Conservation (phyloP, 2,329 filamentous ascomycete species). For the Botrytis sinoallii region DNA sequence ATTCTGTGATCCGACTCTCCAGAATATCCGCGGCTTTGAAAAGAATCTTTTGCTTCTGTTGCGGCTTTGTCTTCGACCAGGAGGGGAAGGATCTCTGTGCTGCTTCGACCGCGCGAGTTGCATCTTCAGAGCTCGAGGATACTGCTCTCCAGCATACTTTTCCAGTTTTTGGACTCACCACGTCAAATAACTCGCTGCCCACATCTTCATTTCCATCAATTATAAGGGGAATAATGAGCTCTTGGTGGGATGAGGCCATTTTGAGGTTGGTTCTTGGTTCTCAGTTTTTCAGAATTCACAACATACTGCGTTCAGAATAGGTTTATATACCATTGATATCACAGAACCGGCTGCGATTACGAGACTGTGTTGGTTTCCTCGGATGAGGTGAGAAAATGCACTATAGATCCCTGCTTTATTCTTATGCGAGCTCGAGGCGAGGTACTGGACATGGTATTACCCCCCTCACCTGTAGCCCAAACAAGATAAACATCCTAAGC, state of each 20-base stretch:
- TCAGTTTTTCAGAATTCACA: too few relatives aligned
- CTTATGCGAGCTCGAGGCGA: too few relatives aligned
- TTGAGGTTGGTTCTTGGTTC: not conserved
- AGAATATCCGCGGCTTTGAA: not conserved
- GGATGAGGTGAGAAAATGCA: too few relatives aligned
- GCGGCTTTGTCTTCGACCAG: constrained; percentile 6
- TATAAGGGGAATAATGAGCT: not conserved
- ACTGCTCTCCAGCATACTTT: constrained; percentile 5
- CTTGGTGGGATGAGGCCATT: not conserved
- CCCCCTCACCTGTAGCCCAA: too few relatives aligned
- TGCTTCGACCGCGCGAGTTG: not conserved
- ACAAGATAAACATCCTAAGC: too few relatives aligned
- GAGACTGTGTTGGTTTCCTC: too few relatives aligned
- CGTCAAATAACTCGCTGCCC: not conserved
- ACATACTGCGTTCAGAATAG: too few relatives aligned
- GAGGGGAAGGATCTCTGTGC: not conserved
- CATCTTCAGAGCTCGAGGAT: not conserved
- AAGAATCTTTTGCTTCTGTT: not conserved
- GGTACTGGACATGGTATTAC: too few relatives aligned
- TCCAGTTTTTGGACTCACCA: constrained; percentile 1
- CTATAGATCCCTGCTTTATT: too few relatives aligned
- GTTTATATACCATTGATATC: too few relatives aligned
- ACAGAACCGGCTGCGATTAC: too few relatives aligned
- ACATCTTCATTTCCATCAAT: constrained; percentile 1
- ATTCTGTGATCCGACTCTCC: not conserved